Evolutionary conservation across 192 early-diverging fungal genomes (phyloP), one percentile per base, ranked within the genome.

Genomic region (Physocladia obscura): DNA sequence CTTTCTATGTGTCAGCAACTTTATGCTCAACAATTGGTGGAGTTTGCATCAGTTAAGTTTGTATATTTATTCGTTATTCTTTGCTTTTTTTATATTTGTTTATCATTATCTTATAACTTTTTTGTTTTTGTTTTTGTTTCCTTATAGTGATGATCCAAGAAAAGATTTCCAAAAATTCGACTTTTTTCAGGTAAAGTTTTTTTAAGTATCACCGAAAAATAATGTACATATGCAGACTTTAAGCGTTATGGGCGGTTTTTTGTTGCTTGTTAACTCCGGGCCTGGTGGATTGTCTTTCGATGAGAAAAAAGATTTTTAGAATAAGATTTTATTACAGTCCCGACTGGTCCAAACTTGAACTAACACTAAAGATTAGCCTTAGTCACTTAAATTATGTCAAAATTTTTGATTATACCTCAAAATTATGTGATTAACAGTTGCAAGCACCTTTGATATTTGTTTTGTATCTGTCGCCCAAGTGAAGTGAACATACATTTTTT

Each of bases 21-120:
- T 98, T 34, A 65, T 93, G 22, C 87, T 97, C 55, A 97, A 98
- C 79, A 97, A 97, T 85, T 98, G 91, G 85, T 97, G 95, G 95
- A 86, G 90, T 3, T 82, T 91, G 55, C 90, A 92, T 73, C 90
- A 88, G 62, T 76, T 54, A 49, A 57, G 51, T 67, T 44, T 44
- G 11, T 17, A 17, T 17, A 17, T 48, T 48, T 17, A 2, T 48
- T 48, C 2, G 22, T 48, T 48, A 17, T 48, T n/a, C 17, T 21
- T 21, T n/a, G 19, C n/a, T n/a, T n/a, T n/a, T n/a, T n/a, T n/a
- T n/a, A n/a, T n/a, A n/a, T n/a, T n/a, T 30, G 30, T 57, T 50
- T 60, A 19, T 17, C 21, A 26, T 57, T 6, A 31, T 35, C 51
- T 54, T 15, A 54, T 6, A 26, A 8, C 40, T 13, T 13, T 36